Conservation (phyloP, 495 filamentous ascomycete species). For the Hyaloscypha variabilis region DNA sequence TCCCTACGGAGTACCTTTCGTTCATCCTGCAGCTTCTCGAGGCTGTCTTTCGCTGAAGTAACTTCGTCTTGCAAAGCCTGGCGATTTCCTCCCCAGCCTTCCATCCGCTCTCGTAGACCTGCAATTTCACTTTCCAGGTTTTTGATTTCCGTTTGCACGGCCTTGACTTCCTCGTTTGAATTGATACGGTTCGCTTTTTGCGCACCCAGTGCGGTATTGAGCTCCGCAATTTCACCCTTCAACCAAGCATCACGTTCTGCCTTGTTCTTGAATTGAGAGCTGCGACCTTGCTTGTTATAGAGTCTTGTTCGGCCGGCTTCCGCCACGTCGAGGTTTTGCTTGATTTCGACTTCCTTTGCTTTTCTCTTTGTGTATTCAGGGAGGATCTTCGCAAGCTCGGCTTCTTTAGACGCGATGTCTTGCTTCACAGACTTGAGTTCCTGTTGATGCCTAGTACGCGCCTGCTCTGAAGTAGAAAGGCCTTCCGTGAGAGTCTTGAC, state of each 20-base stretch:
- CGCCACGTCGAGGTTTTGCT: constrained; percentile 70
- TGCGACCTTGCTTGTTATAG: constrained; percentile 93
- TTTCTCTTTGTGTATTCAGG: constrained; percentile 77
- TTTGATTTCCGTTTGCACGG: constrained; percentile 70
- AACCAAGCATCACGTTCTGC: constrained; percentile 85
- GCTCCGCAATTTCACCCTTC: constrained; percentile 78
- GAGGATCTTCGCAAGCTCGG: constrained; percentile 69
- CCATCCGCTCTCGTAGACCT: constrained; percentile 70
- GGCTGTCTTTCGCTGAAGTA: constrained; percentile 75
- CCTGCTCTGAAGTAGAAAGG: constrained; percentile 75
- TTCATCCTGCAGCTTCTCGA: constrained; percentile 81
- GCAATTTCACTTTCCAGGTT: constrained; percentile 73
- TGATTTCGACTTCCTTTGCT: constrained; percentile 69
- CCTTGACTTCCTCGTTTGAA: constrained; percentile 81
- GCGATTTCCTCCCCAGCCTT: constrained; percentile 74
- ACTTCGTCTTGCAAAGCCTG: constrained; percentile 72
- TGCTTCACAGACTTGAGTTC: constrained; percentile 73
- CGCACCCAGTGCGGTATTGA: constrained; percentile 70
- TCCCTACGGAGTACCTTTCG: constrained; percentile 91
- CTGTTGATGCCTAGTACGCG: constrained; percentile 66
- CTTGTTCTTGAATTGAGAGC: constrained; percentile 84
- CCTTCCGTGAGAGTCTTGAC: constrained; percentile 80
- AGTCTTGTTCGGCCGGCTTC: constrained; percentile 77
- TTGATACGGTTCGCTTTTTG: constrained; percentile 82
- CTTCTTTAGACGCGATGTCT: constrained; percentile 75